A percentile compares a stretch with the other conserved stretches of the same genome.
These are phyloP conservation scores for Artemisia annua DNA, from an alignment of 129 eudicot species.

Conservation along the genomic window DNA sequence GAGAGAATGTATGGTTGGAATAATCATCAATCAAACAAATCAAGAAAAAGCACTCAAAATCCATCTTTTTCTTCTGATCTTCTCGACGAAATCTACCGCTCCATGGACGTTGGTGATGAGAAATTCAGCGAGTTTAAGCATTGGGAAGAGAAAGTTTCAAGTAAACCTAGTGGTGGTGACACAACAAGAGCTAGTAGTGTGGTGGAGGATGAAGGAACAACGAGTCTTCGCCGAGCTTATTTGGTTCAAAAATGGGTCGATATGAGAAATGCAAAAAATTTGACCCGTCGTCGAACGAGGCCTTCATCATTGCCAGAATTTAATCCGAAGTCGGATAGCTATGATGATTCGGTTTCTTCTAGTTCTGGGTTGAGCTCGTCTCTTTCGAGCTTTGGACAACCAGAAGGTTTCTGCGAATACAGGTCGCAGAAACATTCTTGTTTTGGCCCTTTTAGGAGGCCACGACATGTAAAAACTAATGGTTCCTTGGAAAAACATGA, in stretches of 20 bases:
- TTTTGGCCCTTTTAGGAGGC: conserved; percentile 36
- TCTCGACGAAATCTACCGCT: conserved; percentile 73
- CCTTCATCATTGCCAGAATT: conserved; percentile 33
- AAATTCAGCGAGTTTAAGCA: conserved; percentile 23
- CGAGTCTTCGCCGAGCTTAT: conserved; percentile 57
- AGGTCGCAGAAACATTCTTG: conserved; percentile 38
- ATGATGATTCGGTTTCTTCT: conserved; percentile 41
- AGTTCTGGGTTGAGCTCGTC: conserved; percentile 55
- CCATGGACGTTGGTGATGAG: conserved; percentile 47
- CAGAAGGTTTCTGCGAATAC: conserved; percentile 31
- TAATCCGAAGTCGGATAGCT: neutral
- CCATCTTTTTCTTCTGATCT: conserved; percentile 77
- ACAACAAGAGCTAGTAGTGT: conserved; percentile 5
- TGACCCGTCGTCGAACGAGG: conserved; percentile 15
- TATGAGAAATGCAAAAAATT: conserved; percentile 38
- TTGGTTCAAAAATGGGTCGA: conserved; percentile 77
- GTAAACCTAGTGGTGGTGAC: conserved; percentile 18
- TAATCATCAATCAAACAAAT: conserved; percentile 37
- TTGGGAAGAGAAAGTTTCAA: conserved; percentile 22
- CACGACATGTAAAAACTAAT: conserved; percentile 41
- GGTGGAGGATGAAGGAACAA: conserved; percentile 49
- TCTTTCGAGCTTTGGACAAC: conserved; percentile 44
- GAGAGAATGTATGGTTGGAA: conserved; percentile 44
- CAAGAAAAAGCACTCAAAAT: conserved; percentile 34
- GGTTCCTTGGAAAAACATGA: neutral